phyloP scores from a whole-genome alignment of 768 basidiomycete genomes.

The Tubosaeta sp. region DNA sequence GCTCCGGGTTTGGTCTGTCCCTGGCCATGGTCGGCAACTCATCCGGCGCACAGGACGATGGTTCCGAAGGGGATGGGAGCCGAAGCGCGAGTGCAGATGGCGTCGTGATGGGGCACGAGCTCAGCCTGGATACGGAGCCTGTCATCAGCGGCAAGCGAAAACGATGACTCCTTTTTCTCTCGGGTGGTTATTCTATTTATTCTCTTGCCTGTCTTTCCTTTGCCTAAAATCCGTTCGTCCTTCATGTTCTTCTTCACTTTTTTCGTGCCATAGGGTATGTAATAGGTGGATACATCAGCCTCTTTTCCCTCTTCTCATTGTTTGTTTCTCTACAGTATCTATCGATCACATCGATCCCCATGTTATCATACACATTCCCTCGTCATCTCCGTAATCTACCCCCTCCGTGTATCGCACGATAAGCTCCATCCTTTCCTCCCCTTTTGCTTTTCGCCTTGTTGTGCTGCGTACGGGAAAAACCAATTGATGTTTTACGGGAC shows the following conservation, averaged over 20 bases:
- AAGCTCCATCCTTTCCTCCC: neutral
- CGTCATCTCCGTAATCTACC: neutral
- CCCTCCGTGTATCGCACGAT: neutral
- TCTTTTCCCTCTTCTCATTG: neutral
- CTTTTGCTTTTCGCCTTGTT: neutral
- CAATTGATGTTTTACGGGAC: neutral
- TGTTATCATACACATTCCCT: neutral
- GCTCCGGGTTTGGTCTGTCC: conserved; percentile 17
- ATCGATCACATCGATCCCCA: neutral
- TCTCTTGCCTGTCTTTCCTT: no score
- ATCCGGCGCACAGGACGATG: conserved; percentile 11
- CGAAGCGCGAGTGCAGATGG: conserved; percentile 18
- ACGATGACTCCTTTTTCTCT: conserved; percentile 7
- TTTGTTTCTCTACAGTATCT: conserved; percentile 11
- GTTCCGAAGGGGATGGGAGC: conserved; percentile 20
- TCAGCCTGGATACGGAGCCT: conserved; percentile 3
- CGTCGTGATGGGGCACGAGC: neutral
- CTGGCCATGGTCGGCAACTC: conserved; percentile 11
- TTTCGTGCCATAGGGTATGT: conserved; percentile 12
- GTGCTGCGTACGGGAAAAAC: neutral
- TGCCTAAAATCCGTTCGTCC: neutral
- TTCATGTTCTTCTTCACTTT: neutral
- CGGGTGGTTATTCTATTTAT: neutral
- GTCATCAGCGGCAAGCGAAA: conserved; percentile 24
- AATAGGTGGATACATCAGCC: neutral